Evolutionary conservation across 441 rosid species (phyloP).

Genomic region (Monsonia emarginata): DNA sequence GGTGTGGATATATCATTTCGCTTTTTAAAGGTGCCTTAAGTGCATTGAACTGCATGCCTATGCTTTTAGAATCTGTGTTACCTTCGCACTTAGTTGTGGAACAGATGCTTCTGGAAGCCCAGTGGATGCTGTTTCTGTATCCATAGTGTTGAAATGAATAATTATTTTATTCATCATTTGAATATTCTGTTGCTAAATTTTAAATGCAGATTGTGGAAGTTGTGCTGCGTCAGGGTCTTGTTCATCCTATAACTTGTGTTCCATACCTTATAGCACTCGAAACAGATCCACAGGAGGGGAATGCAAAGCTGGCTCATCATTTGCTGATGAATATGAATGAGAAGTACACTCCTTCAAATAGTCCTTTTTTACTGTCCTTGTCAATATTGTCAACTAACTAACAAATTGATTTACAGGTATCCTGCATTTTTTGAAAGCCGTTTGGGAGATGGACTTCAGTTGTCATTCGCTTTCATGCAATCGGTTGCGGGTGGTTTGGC

Average conservation of each 20-base stretch:
- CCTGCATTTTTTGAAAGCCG: slow-evolving; percentile 97
- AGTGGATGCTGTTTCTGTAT: not conserved
- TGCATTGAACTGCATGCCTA: not conserved
- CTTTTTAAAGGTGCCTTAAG: not conserved
- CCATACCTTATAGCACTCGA: slow-evolving; percentile 97
- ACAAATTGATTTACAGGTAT: slow-evolving; percentile 49
- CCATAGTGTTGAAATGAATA: not conserved
- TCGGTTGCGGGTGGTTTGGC: slow-evolving; percentile 34
- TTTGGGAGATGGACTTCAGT: slow-evolving; percentile 93
- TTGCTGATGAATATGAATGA: slow-evolving; percentile 98
- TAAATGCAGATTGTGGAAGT: slow-evolving; percentile 84
- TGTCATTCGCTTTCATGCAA: slow-evolving; percentile 77
- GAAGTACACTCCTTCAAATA: slow-evolving; percentile 45
- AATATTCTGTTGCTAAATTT: slow-evolving; percentile 5
- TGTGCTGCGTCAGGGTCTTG: slow-evolving; percentile 96
- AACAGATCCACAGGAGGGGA: slow-evolving; percentile 86
- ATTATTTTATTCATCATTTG: slow-evolving; percentile 8
- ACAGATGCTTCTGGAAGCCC: not conserved
- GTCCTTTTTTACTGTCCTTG: not conserved
- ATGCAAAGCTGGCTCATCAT: slow-evolving; percentile 95
- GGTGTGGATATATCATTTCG: too few relatives aligned
- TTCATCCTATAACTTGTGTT: slow-evolving; percentile 98
- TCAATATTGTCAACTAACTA: slow-evolving; percentile 12
- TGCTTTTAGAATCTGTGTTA: not conserved
- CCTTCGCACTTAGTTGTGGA: not conserved